Conservation (phyloP, 208 protist genomes). For the Trypanosoma mega region DNA sequence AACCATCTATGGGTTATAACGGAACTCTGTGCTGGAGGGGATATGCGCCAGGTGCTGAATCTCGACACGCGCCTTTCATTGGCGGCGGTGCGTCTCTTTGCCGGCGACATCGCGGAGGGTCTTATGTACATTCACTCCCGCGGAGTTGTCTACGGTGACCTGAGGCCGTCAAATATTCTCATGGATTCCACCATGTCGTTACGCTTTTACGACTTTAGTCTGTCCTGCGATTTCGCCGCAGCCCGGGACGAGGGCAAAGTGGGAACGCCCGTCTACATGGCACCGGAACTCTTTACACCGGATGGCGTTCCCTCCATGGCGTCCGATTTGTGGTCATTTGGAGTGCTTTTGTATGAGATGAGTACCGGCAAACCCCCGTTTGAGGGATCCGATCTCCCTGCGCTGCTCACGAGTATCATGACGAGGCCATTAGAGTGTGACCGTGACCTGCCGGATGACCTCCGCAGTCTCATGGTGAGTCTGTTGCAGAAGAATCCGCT, state of each 20-base stretch:
- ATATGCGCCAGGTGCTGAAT: conserved; percentile 79
- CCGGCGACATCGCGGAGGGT: conserved; percentile 79
- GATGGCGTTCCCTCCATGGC: conserved; percentile 73
- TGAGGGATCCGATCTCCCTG: conserved; percentile 81
- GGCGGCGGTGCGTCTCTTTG: conserved; percentile 74
- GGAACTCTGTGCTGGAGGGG: conserved; percentile 92
- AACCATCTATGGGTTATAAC: conserved; percentile 97
- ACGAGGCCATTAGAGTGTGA: conserved; percentile 32
- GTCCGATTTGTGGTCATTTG: conserved; percentile 94
- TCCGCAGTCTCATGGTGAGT: conserved; percentile 65
- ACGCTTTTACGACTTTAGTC: conserved; percentile 92
- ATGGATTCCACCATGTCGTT: conserved; percentile 89
- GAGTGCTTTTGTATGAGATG: conserved; percentile 93
- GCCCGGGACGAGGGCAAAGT: conserved; percentile 25
- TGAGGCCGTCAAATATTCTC: conserved; percentile 93
- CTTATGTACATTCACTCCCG: conserved; percentile 91
- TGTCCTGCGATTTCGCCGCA: conserved; percentile 61
- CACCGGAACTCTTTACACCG: conserved; percentile 90
- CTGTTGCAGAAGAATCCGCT: conserved; percentile 86
- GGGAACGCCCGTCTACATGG: conserved; percentile 92
- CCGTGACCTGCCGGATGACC: conserved; percentile 36
- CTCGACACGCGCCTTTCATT: conserved; percentile 67
- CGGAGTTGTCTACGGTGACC: conserved; percentile 88
- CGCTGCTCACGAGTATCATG: conserved; percentile 93
- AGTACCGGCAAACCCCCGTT: conserved; percentile 93